phyloP scores from a whole-genome alignment of 495 filamentous ascomycete genomes.

The Aspergillus affinis region DNA sequence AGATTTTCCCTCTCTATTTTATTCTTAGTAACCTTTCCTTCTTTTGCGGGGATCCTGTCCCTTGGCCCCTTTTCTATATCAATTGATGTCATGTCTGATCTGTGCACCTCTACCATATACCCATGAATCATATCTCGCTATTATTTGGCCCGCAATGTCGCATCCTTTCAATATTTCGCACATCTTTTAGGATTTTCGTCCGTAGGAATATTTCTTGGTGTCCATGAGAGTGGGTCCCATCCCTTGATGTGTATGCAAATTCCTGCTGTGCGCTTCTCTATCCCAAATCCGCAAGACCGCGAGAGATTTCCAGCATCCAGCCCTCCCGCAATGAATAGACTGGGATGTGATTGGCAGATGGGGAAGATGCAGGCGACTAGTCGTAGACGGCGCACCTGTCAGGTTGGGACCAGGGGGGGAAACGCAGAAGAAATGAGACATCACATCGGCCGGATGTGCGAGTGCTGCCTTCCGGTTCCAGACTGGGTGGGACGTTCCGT shows the following conservation, averaged over 20 bases:
- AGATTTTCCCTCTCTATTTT: slow-evolving; percentile 9
- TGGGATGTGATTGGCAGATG: not conserved
- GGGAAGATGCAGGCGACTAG: not conserved
- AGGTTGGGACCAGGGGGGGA: slow-evolving; percentile 2
- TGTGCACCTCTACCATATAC: not conserved
- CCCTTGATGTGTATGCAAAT: not conserved
- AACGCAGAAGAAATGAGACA: slow-evolving; percentile 4
- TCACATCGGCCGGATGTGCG: slow-evolving; percentile 3
- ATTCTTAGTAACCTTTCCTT: not conserved
- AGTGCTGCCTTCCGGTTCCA: not conserved
- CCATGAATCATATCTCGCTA: not conserved
- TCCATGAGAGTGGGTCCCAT: not conserved
- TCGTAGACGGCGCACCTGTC: slow-evolving; percentile 2
- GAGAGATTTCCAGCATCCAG: not conserved
- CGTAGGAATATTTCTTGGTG: too few relatives aligned
- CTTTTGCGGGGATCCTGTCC: not conserved
- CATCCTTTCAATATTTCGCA: not conserved
- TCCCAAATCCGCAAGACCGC: not conserved
- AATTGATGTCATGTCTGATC: not conserved
- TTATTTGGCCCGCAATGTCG: not conserved
- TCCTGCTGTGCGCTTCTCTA: not conserved
- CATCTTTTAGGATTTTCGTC: not conserved
- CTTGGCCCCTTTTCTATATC: not conserved
- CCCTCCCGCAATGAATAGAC: not conserved
- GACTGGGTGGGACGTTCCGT: not conserved